phyloP scores from a whole-genome alignment of 108 stramenopile genomes.

The Cyclotella choctawhatcheeana region DNA sequence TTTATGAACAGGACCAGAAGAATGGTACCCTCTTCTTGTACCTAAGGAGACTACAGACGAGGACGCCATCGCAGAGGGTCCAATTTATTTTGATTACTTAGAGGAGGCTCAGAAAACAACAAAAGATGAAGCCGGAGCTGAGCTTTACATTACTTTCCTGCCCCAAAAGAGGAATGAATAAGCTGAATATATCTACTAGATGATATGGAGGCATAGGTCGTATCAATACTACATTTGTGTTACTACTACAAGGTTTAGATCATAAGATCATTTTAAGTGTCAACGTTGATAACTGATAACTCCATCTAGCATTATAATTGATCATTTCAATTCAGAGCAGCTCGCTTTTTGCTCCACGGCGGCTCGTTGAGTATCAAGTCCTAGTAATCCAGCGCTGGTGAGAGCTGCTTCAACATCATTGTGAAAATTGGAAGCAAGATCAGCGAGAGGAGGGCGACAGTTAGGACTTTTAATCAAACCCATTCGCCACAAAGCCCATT shows the following conservation, averaged over 20 bases:
- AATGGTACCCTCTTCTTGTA: conserved; percentile 53
- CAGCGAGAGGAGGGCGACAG: conserved; percentile 72
- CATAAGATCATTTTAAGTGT: conserved; percentile 10
- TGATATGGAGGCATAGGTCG: too few species aligned
- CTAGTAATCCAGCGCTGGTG: conserved; percentile 46
- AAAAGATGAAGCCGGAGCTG: conserved; percentile 31
- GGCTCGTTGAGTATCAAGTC: neutral
- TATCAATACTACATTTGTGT: too few species aligned
- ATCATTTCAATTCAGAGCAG: too few species aligned
- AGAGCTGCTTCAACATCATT: conserved; percentile 61
- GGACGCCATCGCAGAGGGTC: conserved; percentile 32
- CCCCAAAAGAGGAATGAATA: conserved; percentile 33
- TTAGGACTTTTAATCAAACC: conserved; percentile 57
- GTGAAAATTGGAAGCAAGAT: conserved; percentile 61
- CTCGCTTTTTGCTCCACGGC: neutral
- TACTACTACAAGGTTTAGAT: neutral
- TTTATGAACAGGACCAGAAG: too few species aligned
- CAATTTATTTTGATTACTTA: conserved; percentile 41
- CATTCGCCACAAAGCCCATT: conserved; percentile 69
- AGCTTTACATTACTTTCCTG: conserved; percentile 45
- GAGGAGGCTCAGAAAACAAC: conserved; percentile 36
- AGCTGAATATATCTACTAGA: too few species aligned
- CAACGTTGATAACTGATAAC: neutral
- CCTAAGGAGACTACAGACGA: conserved; percentile 32
- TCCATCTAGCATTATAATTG: too few species aligned